A percentile compares a stretch with the other conserved stretches of the same genome.
phyloP scores from a whole-genome alignment of 257 asterid genomes.

The Petrea volubilis region DNA sequence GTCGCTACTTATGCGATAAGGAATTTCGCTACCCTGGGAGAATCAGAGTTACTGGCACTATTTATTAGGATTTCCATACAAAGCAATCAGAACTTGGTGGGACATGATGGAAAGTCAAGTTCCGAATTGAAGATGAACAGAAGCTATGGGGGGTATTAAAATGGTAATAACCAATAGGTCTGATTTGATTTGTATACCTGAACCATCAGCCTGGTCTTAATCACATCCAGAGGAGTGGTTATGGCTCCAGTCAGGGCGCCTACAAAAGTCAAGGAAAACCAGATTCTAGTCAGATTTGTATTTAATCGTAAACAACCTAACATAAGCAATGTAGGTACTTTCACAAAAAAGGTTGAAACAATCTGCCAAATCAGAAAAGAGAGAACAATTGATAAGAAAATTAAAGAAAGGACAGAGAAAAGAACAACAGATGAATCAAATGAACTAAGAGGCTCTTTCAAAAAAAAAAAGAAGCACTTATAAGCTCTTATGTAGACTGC shows the following conservation, averaged over 20 bases:
- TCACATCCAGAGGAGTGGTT: conserved; percentile 97
- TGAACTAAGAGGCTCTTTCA: no score
- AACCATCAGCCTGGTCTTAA: conserved; percentile 92
- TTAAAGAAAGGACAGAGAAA: not conserved
- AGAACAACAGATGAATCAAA: not conserved
- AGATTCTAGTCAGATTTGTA: conserved; percentile 13
- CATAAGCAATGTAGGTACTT: not conserved
- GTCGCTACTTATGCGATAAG: no score
- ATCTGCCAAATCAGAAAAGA: not conserved
- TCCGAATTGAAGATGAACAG: no score
- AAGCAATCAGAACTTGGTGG: no score
- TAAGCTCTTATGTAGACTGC: no score
- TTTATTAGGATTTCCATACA: no score
- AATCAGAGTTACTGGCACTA: no score
- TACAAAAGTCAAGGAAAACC: conserved; percentile 22
- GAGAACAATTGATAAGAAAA: not conserved
- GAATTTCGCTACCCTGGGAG: no score
- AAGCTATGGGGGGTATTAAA: no score
- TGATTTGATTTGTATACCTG: conserved; percentile 57
- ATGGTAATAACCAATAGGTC: not conserved
- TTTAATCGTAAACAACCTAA: not conserved
- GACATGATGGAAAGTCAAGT: no score
- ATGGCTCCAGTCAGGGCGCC: conserved; percentile 97
- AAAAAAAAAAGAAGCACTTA: no score
- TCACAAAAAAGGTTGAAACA: not conserved